phyloP scores from a whole-genome alignment of 495 filamentous ascomycete species.

The Aspergillus olivimuriae region DNA sequence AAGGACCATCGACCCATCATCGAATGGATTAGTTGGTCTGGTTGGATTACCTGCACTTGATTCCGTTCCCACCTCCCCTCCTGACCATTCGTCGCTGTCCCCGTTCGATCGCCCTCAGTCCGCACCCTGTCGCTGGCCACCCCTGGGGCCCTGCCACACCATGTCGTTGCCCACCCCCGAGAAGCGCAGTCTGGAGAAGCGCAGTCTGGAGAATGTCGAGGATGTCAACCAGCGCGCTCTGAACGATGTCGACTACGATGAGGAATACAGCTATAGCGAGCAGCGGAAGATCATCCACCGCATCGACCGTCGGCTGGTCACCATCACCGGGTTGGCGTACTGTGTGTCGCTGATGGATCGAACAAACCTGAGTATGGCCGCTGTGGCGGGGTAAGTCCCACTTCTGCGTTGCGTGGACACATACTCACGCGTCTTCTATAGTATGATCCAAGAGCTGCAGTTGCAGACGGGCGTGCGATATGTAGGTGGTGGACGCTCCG shows the following conservation, averaged over 20 bases:
- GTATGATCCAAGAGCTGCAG: conserved; percentile 48
- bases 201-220: conserved; percentile 24
- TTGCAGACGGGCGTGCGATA: conserved; percentile 40
- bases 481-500: conserved; percentile 6
- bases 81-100: too few relatives aligned
- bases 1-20: too few relatives aligned
- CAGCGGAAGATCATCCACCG: conserved; percentile 48
- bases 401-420: too few relatives aligned
- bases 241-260: conserved; percentile 20
- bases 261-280: conserved; percentile 31
- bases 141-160: not conserved
- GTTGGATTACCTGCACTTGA: too few relatives aligned
- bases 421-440: too few relatives aligned
- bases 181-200: conserved; percentile 19
- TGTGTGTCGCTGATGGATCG: conserved; percentile 63
- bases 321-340: conserved; percentile 59
- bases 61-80: too few relatives aligned
- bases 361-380: conserved; percentile 58
- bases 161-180: conserved; percentile 14
- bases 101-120: too few relatives aligned
- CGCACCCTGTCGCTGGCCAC: too few relatives aligned
- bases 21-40: too few relatives aligned
- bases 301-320: conserved; percentile 57
- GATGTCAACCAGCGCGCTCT: conserved; percentile 16
- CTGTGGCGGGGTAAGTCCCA: conserved; percentile 51